Evolutionary conservation across 176 grass and related monocot genomes (phyloP).

Genomic region (Carex littledalei): DNA sequence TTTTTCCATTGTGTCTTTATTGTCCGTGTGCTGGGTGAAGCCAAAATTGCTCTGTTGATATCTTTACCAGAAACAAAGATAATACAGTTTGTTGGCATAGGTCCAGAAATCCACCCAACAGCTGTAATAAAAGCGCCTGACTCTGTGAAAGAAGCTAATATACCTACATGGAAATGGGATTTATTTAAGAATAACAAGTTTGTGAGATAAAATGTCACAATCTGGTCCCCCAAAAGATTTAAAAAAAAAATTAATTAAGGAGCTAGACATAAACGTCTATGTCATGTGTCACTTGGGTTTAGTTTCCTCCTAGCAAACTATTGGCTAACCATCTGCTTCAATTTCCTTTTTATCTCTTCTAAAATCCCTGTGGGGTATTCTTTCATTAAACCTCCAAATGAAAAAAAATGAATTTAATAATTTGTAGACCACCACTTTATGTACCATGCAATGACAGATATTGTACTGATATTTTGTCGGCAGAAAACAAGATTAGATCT

Average conservation of each 20-base stretch:
- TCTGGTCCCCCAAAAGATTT: not conserved
- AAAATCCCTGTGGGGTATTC: not conserved
- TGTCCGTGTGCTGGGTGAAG: too few relatives aligned
- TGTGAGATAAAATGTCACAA: slow-evolving; percentile 1
- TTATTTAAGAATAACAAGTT: not conserved
- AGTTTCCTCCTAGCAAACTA: not conserved
- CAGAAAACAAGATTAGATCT: not conserved
- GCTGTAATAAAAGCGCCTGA: not conserved
- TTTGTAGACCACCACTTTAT: not conserved
- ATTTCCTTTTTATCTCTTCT: slow-evolving; percentile 10
- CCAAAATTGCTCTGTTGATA: too few relatives aligned
- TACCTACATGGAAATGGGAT: not conserved
- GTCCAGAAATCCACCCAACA: not conserved
- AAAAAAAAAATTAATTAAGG: slow-evolving; percentile 3
- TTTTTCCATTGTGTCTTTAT: too few relatives aligned
- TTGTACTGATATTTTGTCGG: not conserved
- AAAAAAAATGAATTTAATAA: not conserved
- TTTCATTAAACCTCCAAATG: not conserved
- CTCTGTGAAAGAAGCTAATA: not conserved
- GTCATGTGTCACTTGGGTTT: not conserved
- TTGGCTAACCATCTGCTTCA: slow-evolving; percentile 6
- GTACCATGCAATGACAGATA: not conserved
- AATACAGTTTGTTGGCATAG: too few relatives aligned
- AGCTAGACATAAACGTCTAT: not conserved
- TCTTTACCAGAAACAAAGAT: too few relatives aligned